phyloP scores from a whole-genome alignment of 176 grass and related monocot species.

The Secale cereale region DNA sequence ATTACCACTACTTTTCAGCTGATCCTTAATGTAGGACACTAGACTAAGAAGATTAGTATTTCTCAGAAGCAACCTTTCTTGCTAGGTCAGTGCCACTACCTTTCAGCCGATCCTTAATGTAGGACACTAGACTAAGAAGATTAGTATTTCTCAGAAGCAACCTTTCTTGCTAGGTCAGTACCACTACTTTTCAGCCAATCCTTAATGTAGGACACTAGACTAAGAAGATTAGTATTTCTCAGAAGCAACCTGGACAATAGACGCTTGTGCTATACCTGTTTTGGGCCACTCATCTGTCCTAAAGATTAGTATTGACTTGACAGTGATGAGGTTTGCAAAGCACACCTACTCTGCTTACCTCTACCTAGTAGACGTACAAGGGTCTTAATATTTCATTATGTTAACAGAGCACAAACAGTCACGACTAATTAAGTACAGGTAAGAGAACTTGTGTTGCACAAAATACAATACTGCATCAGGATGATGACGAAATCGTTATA shows the following conservation, averaged over 20 bases:
- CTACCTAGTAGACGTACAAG: not conserved
- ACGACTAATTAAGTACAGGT: not conserved
- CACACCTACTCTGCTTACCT: not conserved
- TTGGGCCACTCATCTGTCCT: not conserved
- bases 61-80: too few species aligned
- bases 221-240: too few species aligned
- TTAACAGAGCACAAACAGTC: not conserved
- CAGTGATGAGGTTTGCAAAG: not conserved
- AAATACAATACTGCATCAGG: not conserved
- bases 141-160: too few species aligned
- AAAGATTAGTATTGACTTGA: not conserved
- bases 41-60: too few species aligned
- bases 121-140: too few species aligned
- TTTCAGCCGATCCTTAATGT: too few species aligned
- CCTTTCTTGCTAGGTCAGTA: not conserved
- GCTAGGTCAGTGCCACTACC: too few species aligned
- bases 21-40: too few species aligned
- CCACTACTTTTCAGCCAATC: constrained; percentile 6
- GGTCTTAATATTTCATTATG: constrained; percentile 8
- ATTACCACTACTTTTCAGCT: too few species aligned
- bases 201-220: not conserved
- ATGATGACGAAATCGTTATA: not conserved
- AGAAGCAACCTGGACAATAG: not conserved
- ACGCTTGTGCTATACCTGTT: not conserved
- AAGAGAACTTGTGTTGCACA: not conserved